Conservation (phyloP, 768 basidiomycete species). For the Cyclocybe aegerita region DNA sequence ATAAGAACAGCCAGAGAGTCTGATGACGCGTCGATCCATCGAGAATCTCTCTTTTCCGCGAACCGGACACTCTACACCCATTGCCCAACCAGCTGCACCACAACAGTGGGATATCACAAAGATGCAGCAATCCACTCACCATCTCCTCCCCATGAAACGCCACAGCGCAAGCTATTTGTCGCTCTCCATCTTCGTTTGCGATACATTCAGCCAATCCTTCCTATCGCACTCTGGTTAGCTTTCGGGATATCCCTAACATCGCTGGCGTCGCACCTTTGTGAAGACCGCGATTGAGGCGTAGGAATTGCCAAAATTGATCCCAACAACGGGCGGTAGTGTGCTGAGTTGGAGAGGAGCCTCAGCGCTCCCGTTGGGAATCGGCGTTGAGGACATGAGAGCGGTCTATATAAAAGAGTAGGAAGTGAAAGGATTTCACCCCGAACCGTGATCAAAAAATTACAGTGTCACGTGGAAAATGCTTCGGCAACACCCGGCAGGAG, state of each 20-base stretch:
- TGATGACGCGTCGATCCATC: slow-evolving; percentile 3
- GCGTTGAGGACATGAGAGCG: slow-evolving; percentile 23
- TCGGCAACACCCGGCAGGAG: too few species aligned
- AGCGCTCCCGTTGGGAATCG: slow-evolving; percentile 52
- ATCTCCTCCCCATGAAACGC: slow-evolving; percentile 91
- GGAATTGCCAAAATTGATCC: slow-evolving; percentile 95
- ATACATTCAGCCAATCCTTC: slow-evolving; percentile 93
- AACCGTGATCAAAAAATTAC: background rate
- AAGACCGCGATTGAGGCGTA: slow-evolving; percentile 95
- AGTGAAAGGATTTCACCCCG: background rate
- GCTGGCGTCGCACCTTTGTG: slow-evolving; percentile 65
- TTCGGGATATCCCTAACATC: too few species aligned
- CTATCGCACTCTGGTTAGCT: slow-evolving; percentile 32
- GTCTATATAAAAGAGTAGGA: background rate
- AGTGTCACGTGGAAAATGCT: too few species aligned
- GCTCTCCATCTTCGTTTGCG: slow-evolving; percentile 97
- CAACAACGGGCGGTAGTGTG: slow-evolving; percentile 66
- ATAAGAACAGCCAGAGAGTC: too few species aligned
- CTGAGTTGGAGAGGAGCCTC: slow-evolving; percentile 35
- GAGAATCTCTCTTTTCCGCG: slow-evolving; percentile 1
- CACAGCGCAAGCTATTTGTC: slow-evolving; percentile 94
- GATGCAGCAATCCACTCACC: slow-evolving; percentile 43
- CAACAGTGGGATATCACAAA: slow-evolving; percentile 1
- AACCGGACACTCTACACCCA: background rate
- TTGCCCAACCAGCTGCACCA: background rate